Evolutionary conservation across 768 basidiomycete genomes (phyloP).

Genomic region (Pulveroboletus ravenelii): DNA sequence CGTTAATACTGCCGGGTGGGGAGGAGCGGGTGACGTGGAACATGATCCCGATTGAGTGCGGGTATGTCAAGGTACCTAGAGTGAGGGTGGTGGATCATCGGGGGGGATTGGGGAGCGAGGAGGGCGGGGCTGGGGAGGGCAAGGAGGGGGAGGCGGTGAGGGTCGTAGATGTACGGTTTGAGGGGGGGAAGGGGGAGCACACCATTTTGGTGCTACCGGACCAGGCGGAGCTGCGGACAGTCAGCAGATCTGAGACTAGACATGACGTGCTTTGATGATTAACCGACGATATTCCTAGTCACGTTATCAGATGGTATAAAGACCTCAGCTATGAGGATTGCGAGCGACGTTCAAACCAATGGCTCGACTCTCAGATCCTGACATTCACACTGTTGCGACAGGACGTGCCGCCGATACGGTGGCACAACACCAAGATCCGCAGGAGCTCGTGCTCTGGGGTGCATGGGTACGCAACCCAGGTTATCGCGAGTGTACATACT

Average conservation of each 20-base stretch:
- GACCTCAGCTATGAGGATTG: no score
- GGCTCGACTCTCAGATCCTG: constrained; percentile 40
- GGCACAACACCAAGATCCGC: constrained; percentile 44
- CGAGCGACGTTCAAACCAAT: no score
- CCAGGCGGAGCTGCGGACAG: no score
- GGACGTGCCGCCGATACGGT: constrained; percentile 50
- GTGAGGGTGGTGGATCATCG: constrained; percentile 57
- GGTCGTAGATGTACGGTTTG: constrained; percentile 50
- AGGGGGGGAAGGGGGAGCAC: constrained; percentile 23
- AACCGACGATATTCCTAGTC: no score
- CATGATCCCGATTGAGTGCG: constrained; percentile 71
- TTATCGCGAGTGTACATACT: no score
- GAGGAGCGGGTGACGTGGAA: constrained; percentile 67
- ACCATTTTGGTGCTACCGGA: constrained; percentile 18
- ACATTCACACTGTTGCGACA: constrained; percentile 58
- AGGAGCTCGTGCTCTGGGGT: constrained; percentile 55
- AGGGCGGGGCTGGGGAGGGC: constrained; percentile 15
- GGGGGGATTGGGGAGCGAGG: constrained; percentile 28
- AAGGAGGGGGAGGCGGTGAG: constrained; percentile 40
- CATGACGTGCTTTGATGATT: no score
- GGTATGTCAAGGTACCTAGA: constrained; percentile 55
- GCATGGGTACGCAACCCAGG: constrained; percentile 44
- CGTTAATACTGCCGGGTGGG: constrained; percentile 67
- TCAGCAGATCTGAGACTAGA: no score
- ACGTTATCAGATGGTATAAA: no score